These are phyloP conservation scores for Yamadazyma triangularis DNA, from an alignment of 1,139 yeast species.

Conservation along the genomic window DNA sequence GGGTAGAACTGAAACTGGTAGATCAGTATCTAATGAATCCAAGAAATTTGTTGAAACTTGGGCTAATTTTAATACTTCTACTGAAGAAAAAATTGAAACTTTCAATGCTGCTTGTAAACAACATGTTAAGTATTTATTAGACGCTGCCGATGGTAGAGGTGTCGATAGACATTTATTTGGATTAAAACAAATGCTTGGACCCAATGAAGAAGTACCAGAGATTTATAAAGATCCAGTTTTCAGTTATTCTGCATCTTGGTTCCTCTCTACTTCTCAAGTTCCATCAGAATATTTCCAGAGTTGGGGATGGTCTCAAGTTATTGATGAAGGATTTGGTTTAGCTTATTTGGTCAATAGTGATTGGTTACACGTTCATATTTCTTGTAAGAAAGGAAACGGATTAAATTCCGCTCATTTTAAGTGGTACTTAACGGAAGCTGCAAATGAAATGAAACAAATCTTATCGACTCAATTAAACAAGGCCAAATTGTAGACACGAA, in stretches of 20 bases:
- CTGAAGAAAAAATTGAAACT: constrained; percentile 58
- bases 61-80: constrained; percentile 53
- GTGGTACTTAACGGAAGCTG: constrained; percentile 71
- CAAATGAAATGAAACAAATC: constrained; percentile 73
- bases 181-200: constrained; percentile 63
- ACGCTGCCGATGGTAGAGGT: constrained; percentile 84
- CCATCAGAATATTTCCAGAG: constrained; percentile 87
- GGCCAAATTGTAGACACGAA: constrained; percentile 27
- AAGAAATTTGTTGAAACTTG: constrained; percentile 72
- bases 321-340: constrained; percentile 89
- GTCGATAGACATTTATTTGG: constrained; percentile 95
- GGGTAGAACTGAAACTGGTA: constrained; percentile 96
- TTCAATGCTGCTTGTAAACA: constrained; percentile 71
- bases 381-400: constrained; percentile 67
- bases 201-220: constrained; percentile 62
- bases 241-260: constrained; percentile 79
- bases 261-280: constrained; percentile 82
- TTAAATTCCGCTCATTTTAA: constrained; percentile 64
- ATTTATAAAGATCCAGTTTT: constrained; percentile 75
- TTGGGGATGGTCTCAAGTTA: constrained; percentile 96
- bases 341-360: constrained; percentile 91
- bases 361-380: constrained; percentile 82
- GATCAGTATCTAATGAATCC: constrained; percentile 79
- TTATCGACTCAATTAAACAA: constrained; percentile 44
- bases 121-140: constrained; percentile 70